Conservation (phyloP, 371 early-diverging fungal species). For the Parasitella parasitica region DNA sequence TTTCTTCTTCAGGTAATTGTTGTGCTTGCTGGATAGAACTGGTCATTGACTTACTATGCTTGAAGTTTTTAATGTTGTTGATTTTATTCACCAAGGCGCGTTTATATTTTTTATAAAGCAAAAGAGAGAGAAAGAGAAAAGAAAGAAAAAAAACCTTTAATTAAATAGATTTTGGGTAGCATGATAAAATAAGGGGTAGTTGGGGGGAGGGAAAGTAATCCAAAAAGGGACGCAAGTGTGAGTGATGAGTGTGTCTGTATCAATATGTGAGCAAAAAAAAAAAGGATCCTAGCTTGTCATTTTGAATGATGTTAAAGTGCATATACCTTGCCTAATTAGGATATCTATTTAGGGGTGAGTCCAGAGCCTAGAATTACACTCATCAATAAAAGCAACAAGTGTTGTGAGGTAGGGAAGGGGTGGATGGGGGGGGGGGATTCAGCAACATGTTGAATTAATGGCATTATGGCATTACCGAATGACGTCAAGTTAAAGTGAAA, state of each 20-base stretch:
- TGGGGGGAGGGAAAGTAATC: neutral
- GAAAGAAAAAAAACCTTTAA: neutral
- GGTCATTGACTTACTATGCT: neutral
- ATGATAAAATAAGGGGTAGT: neutral
- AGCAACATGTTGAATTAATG: neutral
- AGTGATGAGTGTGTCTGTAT: neutral
- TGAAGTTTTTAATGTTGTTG: neutral
- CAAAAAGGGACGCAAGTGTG: neutral
- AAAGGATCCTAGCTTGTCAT: slow-evolving; percentile 17
- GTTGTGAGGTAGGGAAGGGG: neutral
- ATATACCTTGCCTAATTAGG: slow-evolving; percentile 4
- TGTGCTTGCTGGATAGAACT: neutral
- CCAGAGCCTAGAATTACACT: slow-evolving; percentile 1
- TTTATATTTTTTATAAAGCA: neutral
- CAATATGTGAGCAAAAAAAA: neutral
- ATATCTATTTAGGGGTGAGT: neutral
- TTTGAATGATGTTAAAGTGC: slow-evolving; percentile 10
- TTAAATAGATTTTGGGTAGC: slow-evolving; percentile 3
- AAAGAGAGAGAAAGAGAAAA: neutral
- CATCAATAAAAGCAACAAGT: neutral
- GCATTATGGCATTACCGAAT: neutral
- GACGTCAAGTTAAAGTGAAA: neutral
- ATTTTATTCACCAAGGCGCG: slow-evolving; percentile 2
- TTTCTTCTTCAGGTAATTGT: neutral
- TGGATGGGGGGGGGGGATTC: neutral